These are phyloP conservation scores for Pichia sp. DNA, from an alignment of 1,139 yeast species.

Conservation along the genomic window DNA sequence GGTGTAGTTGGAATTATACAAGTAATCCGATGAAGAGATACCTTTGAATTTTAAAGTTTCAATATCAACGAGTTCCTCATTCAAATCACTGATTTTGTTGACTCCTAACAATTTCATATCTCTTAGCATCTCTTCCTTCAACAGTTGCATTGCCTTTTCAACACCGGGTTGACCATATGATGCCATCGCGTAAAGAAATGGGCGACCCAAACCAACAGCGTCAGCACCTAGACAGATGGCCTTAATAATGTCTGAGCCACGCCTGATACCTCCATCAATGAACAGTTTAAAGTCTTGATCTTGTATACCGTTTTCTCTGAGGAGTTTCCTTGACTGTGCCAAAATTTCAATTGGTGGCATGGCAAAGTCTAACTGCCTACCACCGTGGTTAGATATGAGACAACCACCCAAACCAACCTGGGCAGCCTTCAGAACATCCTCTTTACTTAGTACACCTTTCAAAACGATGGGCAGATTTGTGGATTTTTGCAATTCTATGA, in stretches of 20 bases:
- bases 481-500: constrained; percentile 31
- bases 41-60: constrained; percentile 31
- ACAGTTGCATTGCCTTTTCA: constrained; percentile 45
- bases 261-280: constrained; percentile 61
- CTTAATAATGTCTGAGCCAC: constrained; percentile 61
- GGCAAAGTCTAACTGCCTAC: constrained; percentile 63
- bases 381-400: constrained; percentile 67
- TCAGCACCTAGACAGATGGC: constrained; percentile 65
- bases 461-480: constrained; percentile 49
- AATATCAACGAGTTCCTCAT: constrained; percentile 44
- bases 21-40: constrained; percentile 34
- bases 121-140: constrained; percentile 48
- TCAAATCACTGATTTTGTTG: constrained; percentile 37
- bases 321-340: constrained; percentile 53
- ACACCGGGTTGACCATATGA: constrained; percentile 67
- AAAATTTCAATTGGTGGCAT: constrained; percentile 63
- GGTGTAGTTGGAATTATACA: constrained; percentile 30
- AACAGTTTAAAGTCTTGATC: constrained; percentile 40
- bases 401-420: constrained; percentile 55
- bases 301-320: constrained; percentile 38
- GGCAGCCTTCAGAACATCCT: constrained; percentile 48
- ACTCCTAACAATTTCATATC: constrained; percentile 53
- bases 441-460: constrained; percentile 48
- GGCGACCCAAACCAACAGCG: constrained; percentile 72
- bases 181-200: constrained; percentile 64